Base-by-base conservation (phyloP, 2,329 filamentous ascomycete species). In the Colletotrichum sp. region DNA sequence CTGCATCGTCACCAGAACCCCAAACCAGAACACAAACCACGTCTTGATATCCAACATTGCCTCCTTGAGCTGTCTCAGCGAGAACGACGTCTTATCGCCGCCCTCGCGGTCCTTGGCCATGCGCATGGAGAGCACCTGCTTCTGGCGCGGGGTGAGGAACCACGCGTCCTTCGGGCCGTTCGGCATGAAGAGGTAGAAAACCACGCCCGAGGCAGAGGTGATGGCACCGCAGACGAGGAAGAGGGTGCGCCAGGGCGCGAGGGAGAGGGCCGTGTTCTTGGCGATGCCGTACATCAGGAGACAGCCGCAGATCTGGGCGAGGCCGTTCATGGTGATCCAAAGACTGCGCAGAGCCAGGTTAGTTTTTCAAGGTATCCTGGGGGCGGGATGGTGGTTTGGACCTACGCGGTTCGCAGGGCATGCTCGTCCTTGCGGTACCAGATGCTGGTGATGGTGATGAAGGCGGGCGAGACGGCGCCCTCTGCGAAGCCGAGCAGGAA, bases 181-280 rank as follows among this genome's bases (percentile, higher is more conserved):
- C 0, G 89, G 89, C 85, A 90, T 88, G 64, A 86, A 74, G 28
- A 87, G 77, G 72, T 84, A 87, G 80, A 90, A 90, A 1, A 84
- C 71, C 0, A 88, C 79, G 2, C 88, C 89, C 9, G 83, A 82
- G 2, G 81, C 80, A 3, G 83, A 78, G 1, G 89, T 90, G 9
- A 89, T 74, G 1, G 84, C 86, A n/a, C 89, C 88, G 72, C 86
- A 89, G 15, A 90, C 82, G 34, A 90, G 80, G 78, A 90, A 90
- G 48, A 90, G 79, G 0, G 83, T 80, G 38, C 87, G 81, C 88
- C 89, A 90, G 1, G 87, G 84, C 0, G 82, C 83, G 6, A 90
- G 79, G 1, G 82, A 68, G 4, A 86, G 78, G 4, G 79, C 78
- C 0, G 76, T 79, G 70, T 87, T 85, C 75, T 85, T 85, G 52